A percentile compares a stretch with the other conserved stretches of the same genome.
Evolutionary conservation across 257 asterid genomes (phyloP).

Genomic region (Gentiana dahurica): DNA sequence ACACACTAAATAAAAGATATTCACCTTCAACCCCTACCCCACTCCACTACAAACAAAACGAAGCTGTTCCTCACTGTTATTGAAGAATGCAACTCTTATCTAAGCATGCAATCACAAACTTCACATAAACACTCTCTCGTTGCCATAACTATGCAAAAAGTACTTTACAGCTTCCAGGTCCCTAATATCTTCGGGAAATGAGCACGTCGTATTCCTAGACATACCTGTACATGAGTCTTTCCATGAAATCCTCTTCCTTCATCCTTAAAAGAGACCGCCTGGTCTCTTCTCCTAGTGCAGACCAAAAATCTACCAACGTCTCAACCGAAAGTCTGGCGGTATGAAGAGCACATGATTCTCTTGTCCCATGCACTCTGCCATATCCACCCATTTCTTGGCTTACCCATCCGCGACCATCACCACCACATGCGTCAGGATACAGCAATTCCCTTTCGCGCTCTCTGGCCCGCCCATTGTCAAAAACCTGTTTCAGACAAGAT

Average conservation of each 20-base stretch:
- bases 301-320: conserved; percentile 97
- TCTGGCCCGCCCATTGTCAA: conserved; percentile 91
- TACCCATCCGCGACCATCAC: conserved; percentile 98
- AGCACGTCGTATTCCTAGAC: conserved; percentile 3
- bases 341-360: conserved; percentile 98
- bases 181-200: too few species aligned
- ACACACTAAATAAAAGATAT: too few species aligned
- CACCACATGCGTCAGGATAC: conserved; percentile 99
- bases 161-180: too few species aligned
- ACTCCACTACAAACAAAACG: too few species aligned
- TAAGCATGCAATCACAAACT: too few species aligned
- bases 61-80: too few species aligned
- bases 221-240: conserved; percentile 93
- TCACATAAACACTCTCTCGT: too few species aligned
- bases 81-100: too few species aligned
- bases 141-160: too few species aligned
- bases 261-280: conserved; percentile 81
- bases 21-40: too few species aligned
- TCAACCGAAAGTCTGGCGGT: conserved; percentile 94
- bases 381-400: conserved; percentile 83
- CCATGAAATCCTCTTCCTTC: conserved; percentile 98
- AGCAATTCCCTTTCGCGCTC: conserved; percentile 94
- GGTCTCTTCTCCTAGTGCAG: conserved; percentile 97
- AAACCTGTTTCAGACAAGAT: conserved; percentile 48
- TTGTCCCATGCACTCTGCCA: conserved; percentile 84